Evolutionary conservation across 352 stramenopile species (phyloP).

Genomic region (Phytopythium litorale): DNA sequence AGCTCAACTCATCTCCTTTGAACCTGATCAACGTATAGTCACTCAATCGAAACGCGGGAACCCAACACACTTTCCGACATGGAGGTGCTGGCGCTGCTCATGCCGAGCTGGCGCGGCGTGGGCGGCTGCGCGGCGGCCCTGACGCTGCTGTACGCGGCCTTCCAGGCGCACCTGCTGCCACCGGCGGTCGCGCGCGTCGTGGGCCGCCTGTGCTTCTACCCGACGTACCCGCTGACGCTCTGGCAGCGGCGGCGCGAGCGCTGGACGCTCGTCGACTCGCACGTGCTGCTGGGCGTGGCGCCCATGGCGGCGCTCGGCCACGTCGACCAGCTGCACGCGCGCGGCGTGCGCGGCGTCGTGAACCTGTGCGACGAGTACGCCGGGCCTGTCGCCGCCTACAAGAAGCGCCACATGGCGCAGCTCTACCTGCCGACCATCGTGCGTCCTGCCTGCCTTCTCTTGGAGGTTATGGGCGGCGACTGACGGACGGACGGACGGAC

Average conservation of each 20-base stretch:
- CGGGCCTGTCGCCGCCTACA: slow-evolving; percentile 87
- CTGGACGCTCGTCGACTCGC: slow-evolving; percentile 90
- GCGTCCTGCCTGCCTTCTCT: slow-evolving; percentile 29
- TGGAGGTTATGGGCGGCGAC: slow-evolving; percentile 2
- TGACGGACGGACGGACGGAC: not conserved
- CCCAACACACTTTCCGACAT: not conserved
- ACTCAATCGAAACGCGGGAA: not conserved
- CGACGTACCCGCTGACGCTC: slow-evolving; percentile 92
- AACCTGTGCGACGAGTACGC: slow-evolving; percentile 97
- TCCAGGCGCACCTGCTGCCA: slow-evolving; percentile 90
- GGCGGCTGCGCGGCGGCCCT: slow-evolving; percentile 1
- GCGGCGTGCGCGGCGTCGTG: slow-evolving; percentile 88
- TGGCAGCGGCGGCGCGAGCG: slow-evolving; percentile 85
- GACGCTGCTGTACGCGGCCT: slow-evolving; percentile 67
- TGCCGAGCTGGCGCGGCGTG: not conserved
- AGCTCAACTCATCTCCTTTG: not conserved
- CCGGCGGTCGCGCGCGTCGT: slow-evolving; percentile 68
- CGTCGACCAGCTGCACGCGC: slow-evolving; percentile 73
- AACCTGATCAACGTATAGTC: not conserved
- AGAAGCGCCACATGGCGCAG: slow-evolving; percentile 84
- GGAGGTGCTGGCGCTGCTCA: not conserved
- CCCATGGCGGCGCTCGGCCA: slow-evolving; percentile 89
- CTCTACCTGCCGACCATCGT: slow-evolving; percentile 89
- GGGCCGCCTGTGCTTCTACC: slow-evolving; percentile 88
- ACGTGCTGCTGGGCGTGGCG: slow-evolving; percentile 89